A percentile compares a stretch with the other conserved stretches of the same genome.
Evolutionary conservation across 345 rosid genomes (phyloP).

Genomic region (Cardamine resedifolia): DNA sequence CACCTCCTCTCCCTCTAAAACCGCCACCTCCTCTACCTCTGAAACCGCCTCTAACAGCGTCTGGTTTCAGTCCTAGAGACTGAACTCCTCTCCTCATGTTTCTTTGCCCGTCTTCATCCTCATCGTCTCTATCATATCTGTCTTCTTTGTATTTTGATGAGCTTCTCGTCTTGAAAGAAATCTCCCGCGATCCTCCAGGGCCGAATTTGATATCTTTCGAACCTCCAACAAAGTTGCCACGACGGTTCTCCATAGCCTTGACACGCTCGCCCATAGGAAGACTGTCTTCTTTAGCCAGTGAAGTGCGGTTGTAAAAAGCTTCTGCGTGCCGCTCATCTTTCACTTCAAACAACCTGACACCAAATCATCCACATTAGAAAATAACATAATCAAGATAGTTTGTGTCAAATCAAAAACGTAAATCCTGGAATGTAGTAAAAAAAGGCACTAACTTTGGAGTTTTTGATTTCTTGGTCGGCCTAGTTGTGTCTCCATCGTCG

Average conservation of each 20-base stretch:
- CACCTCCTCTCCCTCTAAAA: slow-evolving; percentile 45
- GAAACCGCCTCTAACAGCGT: slow-evolving; percentile 47
- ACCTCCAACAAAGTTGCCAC: slow-evolving; percentile 37
- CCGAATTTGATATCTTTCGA: slow-evolving; percentile 65
- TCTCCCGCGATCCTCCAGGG: slow-evolving; percentile 87
- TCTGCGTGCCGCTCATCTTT: slow-evolving; percentile 87
- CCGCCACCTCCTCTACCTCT: slow-evolving; percentile 52
- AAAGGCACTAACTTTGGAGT: slow-evolving; percentile 58
- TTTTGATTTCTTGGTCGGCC: slow-evolving; percentile 50
- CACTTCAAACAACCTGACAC: slow-evolving; percentile 69
- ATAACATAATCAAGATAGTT: not conserved
- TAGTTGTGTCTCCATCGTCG: slow-evolving; percentile 32
- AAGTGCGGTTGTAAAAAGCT: slow-evolving; percentile 60
- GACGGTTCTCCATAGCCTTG: slow-evolving; percentile 52
- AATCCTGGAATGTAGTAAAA: slow-evolving; percentile 16
- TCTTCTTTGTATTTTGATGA: slow-evolving; percentile 64
- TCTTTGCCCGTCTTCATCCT: slow-evolving; percentile 32
- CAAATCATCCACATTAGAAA: slow-evolving; percentile 13
- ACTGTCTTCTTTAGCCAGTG: slow-evolving; percentile 71
- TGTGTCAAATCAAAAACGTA: not conserved
- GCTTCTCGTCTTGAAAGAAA: slow-evolving; percentile 68
- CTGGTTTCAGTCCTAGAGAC: slow-evolving; percentile 64
- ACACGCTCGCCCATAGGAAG: slow-evolving; percentile 84
- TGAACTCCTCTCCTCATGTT: slow-evolving; percentile 77
- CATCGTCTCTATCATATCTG: slow-evolving; percentile 43